phyloP scores from a whole-genome alignment of 495 filamentous ascomycete genomes.

The Daldinia concentrica region DNA sequence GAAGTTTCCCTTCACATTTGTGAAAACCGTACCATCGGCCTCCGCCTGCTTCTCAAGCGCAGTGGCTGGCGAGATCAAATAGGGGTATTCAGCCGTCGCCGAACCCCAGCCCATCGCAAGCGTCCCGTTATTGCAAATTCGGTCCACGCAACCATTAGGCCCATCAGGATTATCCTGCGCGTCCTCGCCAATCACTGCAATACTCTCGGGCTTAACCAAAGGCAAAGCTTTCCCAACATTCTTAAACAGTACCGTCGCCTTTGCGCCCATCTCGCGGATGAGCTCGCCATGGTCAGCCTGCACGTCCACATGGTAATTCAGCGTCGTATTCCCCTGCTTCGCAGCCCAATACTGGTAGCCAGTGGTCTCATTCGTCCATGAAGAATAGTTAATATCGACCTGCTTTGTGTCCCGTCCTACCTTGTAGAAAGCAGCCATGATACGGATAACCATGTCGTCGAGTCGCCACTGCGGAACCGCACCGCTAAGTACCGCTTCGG shows the following conservation, averaged over 20 bases:
- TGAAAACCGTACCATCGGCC: conserved; percentile 41
- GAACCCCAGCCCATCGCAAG: conserved; percentile 66
- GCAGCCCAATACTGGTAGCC: conserved; percentile 71
- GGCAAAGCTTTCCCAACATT: conserved; percentile 66
- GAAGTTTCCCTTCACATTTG: conserved; percentile 49
- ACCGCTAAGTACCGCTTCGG: conserved; percentile 76
- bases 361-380: conserved; percentile 80
- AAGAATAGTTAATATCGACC: conserved; percentile 83
- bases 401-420: conserved; percentile 67
- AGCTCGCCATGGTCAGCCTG: conserved; percentile 58
- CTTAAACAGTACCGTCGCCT: conserved; percentile 70
- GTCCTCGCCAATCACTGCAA: conserved; percentile 71
- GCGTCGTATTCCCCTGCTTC: conserved; percentile 63
- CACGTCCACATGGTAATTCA: conserved; percentile 72
- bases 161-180: conserved; percentile 62
- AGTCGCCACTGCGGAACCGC: conserved; percentile 80
- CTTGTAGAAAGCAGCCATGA: conserved; percentile 89
- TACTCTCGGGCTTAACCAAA: conserved; percentile 58
- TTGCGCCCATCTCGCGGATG: conserved; percentile 67
- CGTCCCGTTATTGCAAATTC: conserved; percentile 64
- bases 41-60: conserved; percentile 58
- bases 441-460: conserved; percentile 89
- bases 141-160: conserved; percentile 55
- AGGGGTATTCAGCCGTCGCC: conserved; percentile 75
- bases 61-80: conserved; percentile 63